Percentiles rank a stretch among this genome's conserved stretches.
phyloP scores from a whole-genome alignment of 176 grass and related monocot genomes.

The Oryza glaberrima region DNA sequence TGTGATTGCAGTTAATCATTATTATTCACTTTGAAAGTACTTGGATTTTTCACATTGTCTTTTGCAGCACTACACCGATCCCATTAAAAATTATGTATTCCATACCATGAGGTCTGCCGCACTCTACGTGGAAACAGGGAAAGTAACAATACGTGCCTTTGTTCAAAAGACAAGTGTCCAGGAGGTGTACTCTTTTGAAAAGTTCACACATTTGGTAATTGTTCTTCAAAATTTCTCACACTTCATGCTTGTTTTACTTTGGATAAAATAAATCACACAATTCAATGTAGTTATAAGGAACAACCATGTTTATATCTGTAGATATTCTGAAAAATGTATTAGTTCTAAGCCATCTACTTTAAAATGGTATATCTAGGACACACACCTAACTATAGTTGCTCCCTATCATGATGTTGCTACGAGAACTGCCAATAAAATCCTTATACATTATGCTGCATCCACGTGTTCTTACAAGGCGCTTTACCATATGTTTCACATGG shows the following conservation, averaged over 20 bases:
- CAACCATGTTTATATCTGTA: too few species aligned
- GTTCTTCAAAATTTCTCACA: not conserved
- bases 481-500: not conserved
- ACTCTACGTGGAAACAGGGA: slow-evolving; percentile 42
- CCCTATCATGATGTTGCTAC: too few species aligned
- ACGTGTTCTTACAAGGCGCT: too few species aligned
- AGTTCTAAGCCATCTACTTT: too few species aligned
- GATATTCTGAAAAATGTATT: too few species aligned
- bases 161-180: slow-evolving; percentile 45
- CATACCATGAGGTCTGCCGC: slow-evolving; percentile 31
- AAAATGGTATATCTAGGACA: too few species aligned
- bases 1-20: not conserved
- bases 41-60: not conserved
- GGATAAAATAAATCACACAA: too few species aligned
- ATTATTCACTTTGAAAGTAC: not conserved
- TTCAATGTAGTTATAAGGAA: too few species aligned
- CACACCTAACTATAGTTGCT: too few species aligned
- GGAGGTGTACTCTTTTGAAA: slow-evolving; percentile 48
- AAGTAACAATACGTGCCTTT: slow-evolving; percentile 33
- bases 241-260: not conserved
- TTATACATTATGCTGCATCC: too few species aligned
- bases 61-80: slow-evolving; percentile 44
- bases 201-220: slow-evolving; percentile 12
- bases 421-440: too few species aligned
- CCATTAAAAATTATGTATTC: slow-evolving; percentile 41